Percentiles rank a stretch among this genome's conserved stretches.
Conservation (phyloP, 2,329 filamentous ascomycete genomes). For the Aspergillus neoniger region DNA sequence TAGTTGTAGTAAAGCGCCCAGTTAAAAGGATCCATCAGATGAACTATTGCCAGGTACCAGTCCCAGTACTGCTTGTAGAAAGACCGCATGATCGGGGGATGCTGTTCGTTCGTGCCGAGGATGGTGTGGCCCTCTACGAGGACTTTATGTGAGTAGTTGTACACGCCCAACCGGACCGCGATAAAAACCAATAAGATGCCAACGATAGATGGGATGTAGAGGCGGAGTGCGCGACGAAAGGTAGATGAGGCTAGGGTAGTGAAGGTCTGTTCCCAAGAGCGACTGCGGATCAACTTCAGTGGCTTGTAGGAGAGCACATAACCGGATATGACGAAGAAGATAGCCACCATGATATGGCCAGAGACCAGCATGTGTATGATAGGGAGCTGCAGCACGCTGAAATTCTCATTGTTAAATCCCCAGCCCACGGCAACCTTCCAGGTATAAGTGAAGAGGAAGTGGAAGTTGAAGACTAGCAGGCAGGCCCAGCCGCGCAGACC, state of each 20-base stretch:
- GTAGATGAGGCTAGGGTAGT: slow-evolving; percentile 45
- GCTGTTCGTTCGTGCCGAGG: slow-evolving; percentile 45
- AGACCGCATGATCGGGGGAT: slow-evolving; percentile 41
- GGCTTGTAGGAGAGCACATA: slow-evolving; percentile 51
- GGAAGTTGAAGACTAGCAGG: slow-evolving; percentile 50
- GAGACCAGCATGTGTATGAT: slow-evolving; percentile 47
- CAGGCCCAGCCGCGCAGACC: slow-evolving; percentile 48
- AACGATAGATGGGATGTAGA: slow-evolving; percentile 46
- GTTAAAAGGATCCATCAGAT: slow-evolving; percentile 42
- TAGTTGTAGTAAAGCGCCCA: slow-evolving; percentile 45
- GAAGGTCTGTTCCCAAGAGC: slow-evolving; percentile 43
- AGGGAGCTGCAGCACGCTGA: slow-evolving; percentile 43
- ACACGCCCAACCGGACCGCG: slow-evolving; percentile 46
- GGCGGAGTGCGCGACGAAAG: slow-evolving; percentile 46
- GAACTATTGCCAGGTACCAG: slow-evolving; percentile 36
- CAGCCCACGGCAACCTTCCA: slow-evolving; percentile 44
- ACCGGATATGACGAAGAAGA: slow-evolving; percentile 53
- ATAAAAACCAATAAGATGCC: slow-evolving; percentile 45
- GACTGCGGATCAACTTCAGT: slow-evolving; percentile 41
- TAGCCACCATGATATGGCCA: slow-evolving; percentile 51
- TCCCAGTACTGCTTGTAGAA: slow-evolving; percentile 40
- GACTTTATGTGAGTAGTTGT: slow-evolving; percentile 40
- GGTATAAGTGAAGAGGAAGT: slow-evolving; percentile 49
- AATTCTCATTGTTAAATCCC: slow-evolving; percentile 45
- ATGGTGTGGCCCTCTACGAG: slow-evolving; percentile 41